Evolutionary conservation across 176 grass and related monocot genomes (phyloP).

Genomic region (Chrysopogon serrulatus): DNA sequence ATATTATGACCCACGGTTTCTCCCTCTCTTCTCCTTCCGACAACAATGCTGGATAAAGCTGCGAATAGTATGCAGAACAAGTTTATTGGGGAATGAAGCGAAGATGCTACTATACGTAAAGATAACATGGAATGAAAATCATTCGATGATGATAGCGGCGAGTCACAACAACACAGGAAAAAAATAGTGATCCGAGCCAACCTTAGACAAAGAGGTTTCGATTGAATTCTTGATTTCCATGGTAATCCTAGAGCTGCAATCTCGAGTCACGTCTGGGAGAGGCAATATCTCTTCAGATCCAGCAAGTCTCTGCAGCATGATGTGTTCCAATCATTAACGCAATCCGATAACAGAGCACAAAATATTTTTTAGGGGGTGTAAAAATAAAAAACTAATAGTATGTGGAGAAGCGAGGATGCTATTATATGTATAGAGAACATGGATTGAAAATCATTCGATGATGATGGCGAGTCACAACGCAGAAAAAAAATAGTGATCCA

Average conservation of each 20-base stretch:
- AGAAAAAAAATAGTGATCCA: neutral
- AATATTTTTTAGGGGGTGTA: no score
- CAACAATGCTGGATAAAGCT: no score
- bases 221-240: conserved; percentile 52
- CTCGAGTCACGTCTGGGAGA: conserved; percentile 36
- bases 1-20: no score
- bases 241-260: conserved; percentile 28
- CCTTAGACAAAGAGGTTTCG: conserved; percentile 72
- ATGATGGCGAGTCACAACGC: neutral
- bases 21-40: no score
- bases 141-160: neutral
- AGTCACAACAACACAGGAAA: neutral
- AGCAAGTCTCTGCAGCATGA: no score
- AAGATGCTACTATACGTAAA: neutral
- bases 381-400: conserved; percentile 14
- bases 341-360: neutral
- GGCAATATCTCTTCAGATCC: conserved; percentile 85
- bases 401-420: neutral
- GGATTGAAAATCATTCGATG: neutral
- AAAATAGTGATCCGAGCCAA: neutral
- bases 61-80: neutral
- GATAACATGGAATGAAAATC: neutral
- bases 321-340: conserved; percentile 14
- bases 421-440: neutral
- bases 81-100: neutral